These are phyloP conservation scores for Populus ilicifolia DNA, from an alignment of 345 rosid genomes.

Conservation along the genomic window DNA sequence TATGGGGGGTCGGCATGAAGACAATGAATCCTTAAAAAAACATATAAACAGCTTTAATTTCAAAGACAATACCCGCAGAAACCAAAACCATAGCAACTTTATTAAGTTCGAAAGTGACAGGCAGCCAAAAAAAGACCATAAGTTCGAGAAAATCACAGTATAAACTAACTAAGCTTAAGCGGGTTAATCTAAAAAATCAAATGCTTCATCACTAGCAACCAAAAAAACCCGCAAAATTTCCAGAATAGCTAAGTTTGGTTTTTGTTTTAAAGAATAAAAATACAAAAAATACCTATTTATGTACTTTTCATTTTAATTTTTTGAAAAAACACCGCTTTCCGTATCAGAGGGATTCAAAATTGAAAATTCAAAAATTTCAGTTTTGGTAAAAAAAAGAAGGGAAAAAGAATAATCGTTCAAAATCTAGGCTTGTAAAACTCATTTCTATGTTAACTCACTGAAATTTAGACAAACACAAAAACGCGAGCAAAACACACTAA, in stretches of 20 bases:
- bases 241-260: neutral
- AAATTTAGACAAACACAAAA: neutral
- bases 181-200: too few species aligned
- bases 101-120: slow-evolving; percentile 1
- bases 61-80: slow-evolving; percentile 20
- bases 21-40: slow-evolving; percentile 11
- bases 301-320: too few species aligned
- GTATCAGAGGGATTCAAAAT: too few species aligned
- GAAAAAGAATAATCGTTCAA: too few species aligned
- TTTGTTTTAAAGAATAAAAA: neutral
- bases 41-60: slow-evolving; percentile 15
- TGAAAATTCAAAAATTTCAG: too few species aligned
- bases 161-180: too few species aligned
- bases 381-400: too few species aligned
- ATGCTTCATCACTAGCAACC: too few species aligned
- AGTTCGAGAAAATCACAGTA: neutral
- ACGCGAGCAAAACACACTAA: neutral
- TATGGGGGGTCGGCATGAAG: slow-evolving; percentile 4
- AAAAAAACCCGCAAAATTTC: too few species aligned
- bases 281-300: neutral
- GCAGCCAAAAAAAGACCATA: neutral
- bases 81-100: slow-evolving; percentile 14
- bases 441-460: neutral
- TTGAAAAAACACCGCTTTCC: too few species aligned
- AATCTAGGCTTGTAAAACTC: too few species aligned